Evolutionary conservation across 208 protist genomes (phyloP).

Genomic region (Entamoeba moshkovskii): DNA sequence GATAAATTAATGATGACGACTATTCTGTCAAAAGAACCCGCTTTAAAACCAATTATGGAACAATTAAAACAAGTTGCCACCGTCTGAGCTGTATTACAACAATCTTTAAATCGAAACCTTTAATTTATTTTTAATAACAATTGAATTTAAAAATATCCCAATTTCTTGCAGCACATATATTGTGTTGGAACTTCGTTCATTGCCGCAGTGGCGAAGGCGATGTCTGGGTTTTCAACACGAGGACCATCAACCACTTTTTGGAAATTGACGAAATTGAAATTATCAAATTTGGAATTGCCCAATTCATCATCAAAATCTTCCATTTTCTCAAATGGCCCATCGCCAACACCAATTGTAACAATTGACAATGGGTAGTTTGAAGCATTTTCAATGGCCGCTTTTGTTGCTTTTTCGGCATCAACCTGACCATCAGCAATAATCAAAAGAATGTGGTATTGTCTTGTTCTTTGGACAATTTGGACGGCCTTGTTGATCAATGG

Average conservation of each 20-base stretch:
- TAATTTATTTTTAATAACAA: no score
- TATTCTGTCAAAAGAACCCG: neutral
- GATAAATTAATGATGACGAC: neutral
- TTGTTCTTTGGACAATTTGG: neutral
- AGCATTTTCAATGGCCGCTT: neutral
- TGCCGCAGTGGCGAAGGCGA: neutral
- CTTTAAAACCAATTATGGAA: no score
- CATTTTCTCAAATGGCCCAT: neutral
- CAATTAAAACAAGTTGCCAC: no score
- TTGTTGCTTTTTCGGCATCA: neutral
- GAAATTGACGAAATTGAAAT: constrained; percentile 1
- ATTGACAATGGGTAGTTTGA: neutral
- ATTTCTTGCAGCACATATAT: neutral
- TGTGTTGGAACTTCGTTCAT: neutral
- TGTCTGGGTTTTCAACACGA: neutral
- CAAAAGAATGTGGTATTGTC: neutral
- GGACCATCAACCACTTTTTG: neutral
- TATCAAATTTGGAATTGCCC: neutral
- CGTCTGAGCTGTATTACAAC: no score
- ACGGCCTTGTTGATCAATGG: neutral
- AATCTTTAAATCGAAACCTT: no score
- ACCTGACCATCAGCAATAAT: neutral
- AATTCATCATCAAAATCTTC: neutral
- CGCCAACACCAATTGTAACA: neutral
- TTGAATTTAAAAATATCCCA: neutral